Evolutionary conservation across 371 early-diverging fungal species (phyloP).

Genomic region (Apophysomyces ossiformis): DNA sequence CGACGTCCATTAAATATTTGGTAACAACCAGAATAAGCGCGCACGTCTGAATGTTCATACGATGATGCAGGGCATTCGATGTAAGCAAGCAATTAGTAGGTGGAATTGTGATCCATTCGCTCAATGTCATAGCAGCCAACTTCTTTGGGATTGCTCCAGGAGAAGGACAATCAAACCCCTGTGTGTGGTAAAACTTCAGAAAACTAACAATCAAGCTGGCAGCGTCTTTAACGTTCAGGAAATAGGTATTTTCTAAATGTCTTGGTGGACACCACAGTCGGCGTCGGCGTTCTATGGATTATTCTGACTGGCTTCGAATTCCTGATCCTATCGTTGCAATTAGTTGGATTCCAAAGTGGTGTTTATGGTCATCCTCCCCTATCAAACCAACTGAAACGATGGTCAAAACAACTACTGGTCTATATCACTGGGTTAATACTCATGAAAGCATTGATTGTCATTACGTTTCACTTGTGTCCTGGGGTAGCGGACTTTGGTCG

Average conservation of each 20-base stretch:
- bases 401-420: slow-evolving; percentile 62
- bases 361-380: slow-evolving; percentile 70
- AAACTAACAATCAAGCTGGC: neutral
- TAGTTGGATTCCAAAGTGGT: slow-evolving; percentile 58
- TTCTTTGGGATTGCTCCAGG: slow-evolving; percentile 55
- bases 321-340: slow-evolving; percentile 26
- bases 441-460: slow-evolving; percentile 66
- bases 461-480: slow-evolving; percentile 51
- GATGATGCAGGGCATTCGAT: slow-evolving; percentile 59
- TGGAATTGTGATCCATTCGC: slow-evolving; percentile 63
- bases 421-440: slow-evolving; percentile 58
- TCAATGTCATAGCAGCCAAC: slow-evolving; percentile 66
- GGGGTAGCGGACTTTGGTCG: slow-evolving; percentile 63
- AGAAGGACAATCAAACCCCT: slow-evolving; percentile 62
- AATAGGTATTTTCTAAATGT: slow-evolving; percentile 77
- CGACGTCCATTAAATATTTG: slow-evolving; percentile 65
- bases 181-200: slow-evolving; percentile 59
- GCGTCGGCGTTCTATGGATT: slow-evolving; percentile 66
- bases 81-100: slow-evolving; percentile 71
- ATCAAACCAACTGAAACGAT: slow-evolving; percentile 47
- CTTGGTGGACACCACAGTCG: slow-evolving; percentile 70
- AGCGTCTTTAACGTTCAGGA: neutral
- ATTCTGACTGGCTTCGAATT: slow-evolving; percentile 53
- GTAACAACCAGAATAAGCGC: slow-evolving; percentile 32
- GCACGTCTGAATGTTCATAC: slow-evolving; percentile 5